Evolutionary conservation across 2,329 filamentous ascomycete species (phyloP).

Genomic region (Neobulgaria alba): DNA sequence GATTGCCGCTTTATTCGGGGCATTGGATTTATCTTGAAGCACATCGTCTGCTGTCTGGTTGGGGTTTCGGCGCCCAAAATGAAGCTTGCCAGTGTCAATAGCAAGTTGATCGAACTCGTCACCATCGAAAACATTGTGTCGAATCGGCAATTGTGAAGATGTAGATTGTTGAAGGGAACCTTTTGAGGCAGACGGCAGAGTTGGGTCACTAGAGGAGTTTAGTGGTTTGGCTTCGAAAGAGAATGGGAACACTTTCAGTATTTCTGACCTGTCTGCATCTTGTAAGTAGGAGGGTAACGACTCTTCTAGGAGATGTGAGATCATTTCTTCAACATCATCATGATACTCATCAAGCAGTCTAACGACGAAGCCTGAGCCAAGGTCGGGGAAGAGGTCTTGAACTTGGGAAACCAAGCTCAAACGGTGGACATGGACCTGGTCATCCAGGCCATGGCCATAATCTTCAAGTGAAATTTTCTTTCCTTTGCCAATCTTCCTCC

Average conservation of each 20-base stretch:
- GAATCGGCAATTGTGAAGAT: slow-evolving; percentile 45
- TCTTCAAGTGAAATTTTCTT: slow-evolving; percentile 40
- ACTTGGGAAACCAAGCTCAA: slow-evolving; percentile 82
- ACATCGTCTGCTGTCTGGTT: slow-evolving; percentile 62
- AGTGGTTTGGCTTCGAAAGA: background rate
- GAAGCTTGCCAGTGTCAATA: slow-evolving; percentile 58
- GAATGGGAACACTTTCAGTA: slow-evolving; percentile 27
- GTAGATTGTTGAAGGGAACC: no score
- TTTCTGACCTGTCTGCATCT: slow-evolving; percentile 53
- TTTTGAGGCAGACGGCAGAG: no score
- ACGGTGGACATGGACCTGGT: slow-evolving; percentile 57
- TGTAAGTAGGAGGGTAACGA: slow-evolving; percentile 63
- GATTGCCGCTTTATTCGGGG: slow-evolving; percentile 76
- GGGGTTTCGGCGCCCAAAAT: slow-evolving; percentile 65
- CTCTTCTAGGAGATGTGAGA: slow-evolving; percentile 73
- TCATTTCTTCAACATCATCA: slow-evolving; percentile 69
- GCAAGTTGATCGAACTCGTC: slow-evolving; percentile 70
- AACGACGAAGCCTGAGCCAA: slow-evolving; percentile 75
- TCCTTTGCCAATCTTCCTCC: slow-evolving; percentile 55
- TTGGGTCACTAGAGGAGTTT: slow-evolving; percentile 16
- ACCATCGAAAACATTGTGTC: slow-evolving; percentile 70
- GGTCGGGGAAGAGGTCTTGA: slow-evolving; percentile 86
- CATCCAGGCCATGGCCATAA: slow-evolving; percentile 27
- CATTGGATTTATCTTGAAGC: slow-evolving; percentile 53
- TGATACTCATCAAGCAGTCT: slow-evolving; percentile 71